phyloP scores from a whole-genome alignment of 352 stramenopile genomes.

The Hyaloperonospora arabidopsidis region DNA sequence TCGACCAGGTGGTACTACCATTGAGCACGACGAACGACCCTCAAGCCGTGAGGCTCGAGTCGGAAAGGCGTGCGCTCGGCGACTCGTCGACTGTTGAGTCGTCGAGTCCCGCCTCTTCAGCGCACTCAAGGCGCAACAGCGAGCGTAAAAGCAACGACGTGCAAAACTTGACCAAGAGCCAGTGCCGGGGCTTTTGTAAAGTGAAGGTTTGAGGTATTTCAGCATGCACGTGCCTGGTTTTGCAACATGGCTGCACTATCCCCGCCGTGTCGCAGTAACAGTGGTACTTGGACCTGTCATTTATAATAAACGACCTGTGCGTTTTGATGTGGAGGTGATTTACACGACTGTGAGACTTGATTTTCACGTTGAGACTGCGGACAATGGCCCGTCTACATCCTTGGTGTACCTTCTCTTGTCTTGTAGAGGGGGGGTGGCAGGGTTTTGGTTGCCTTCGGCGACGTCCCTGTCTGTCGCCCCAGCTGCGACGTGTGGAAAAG shows the following conservation, averaged over 20 bases:
- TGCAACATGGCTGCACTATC: slow-evolving; percentile 21
- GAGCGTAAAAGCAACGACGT: too few species aligned
- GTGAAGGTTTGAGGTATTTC: slow-evolving; percentile 8
- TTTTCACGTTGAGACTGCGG: not conserved
- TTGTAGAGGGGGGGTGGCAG: not conserved
- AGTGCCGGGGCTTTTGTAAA: not conserved
- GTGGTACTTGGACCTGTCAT: slow-evolving; percentile 1
- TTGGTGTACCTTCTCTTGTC: not conserved
- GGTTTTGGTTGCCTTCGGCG: slow-evolving; percentile 8
- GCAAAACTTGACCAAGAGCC: too few species aligned
- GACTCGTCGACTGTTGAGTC: slow-evolving; percentile 8
- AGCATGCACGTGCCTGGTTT: not conserved
- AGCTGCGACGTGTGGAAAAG: slow-evolving; percentile 4
- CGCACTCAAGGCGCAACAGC: slow-evolving; percentile 9
- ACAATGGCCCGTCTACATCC: not conserved
- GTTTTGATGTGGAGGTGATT: too few species aligned
- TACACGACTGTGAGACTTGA: too few species aligned
- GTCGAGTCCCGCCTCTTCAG: not conserved
- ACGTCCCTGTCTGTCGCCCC: not conserved
- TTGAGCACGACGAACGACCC: slow-evolving; percentile 2
- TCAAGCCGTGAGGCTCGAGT: not conserved
- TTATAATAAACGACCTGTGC: not conserved
- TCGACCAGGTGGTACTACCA: slow-evolving; percentile 2
- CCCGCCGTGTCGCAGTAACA: slow-evolving; percentile 14
- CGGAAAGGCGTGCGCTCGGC: slow-evolving; percentile 6